Base-by-base conservation (phyloP, 2,329 filamentous ascomycete genomes). In the Davidsoniella virescens region DNA sequence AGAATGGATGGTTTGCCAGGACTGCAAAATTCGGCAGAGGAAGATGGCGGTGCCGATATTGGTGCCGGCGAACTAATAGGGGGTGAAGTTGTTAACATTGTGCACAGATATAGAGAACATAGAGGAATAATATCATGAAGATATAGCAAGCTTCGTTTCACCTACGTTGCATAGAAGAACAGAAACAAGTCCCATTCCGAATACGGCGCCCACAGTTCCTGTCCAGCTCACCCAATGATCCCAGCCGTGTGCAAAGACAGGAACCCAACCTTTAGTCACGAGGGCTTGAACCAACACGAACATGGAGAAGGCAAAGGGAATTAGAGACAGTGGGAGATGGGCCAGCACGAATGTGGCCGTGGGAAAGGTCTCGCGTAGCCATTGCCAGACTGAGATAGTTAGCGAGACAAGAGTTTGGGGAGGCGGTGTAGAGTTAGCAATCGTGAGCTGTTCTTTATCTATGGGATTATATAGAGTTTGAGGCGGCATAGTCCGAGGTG, bases 1-100 rank as follows among this genome's bases (percentile, higher is more conserved):
- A 0, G 59, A 50, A 55, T 81, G 76, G 39, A 86, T 82, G 1
- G 65, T 57, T 54, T 75, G 66, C 82, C 82, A 86, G 0, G 74
- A 66, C 59, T 86, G 82, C 9, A 86, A 74, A 5, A 85, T 72
- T 2, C 82, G 77, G 7, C 74, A 84, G 1, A 86, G 68, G 0
- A 86, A 72, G 58, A 87, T 86, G 0, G 82, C 81, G 0, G 82
- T 84, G 33, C 82, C 82, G 48, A 86, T 86, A 55, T 86, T 86
- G 1, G 82, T 86, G 16, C 82, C 82, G 0, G 82, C 79, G 56
- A 85, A 86, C 80, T 85, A 54, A 8, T 5, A 40, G 5, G 23
- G 36, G 3, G n/a, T 26, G n/a, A 5, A 38, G 25, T 25, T 25
- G 16, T 44, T 18, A 44, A 12, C 12, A 8, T 12, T 6, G 4